Evolutionary conservation across 2,329 filamentous ascomycete genomes (phyloP), one percentile per base, ranked within the genome.

Genomic region (Fusarium irregulare): DNA sequence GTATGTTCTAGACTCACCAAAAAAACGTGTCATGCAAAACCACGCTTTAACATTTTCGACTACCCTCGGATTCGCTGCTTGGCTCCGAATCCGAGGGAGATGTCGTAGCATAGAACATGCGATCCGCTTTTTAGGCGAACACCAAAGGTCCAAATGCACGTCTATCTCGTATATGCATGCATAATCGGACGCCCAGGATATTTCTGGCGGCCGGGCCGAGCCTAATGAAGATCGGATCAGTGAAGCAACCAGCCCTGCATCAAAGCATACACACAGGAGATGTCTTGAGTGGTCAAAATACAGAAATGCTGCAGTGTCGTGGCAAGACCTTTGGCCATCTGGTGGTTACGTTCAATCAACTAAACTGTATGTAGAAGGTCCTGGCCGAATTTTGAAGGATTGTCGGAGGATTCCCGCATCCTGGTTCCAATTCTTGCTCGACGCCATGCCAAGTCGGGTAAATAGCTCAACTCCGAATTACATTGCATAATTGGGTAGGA

Each of bases 91-190:
- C 34, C 34, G 34, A 37, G 34, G 34, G 4, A n/a, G 4, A 6
- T 3, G 5, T 12, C 18, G 1, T 37, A 4, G 18, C 18, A 12
- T 0, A n/a, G 34, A 6, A 37, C 18, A 37, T 37, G 34, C 18
- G 34, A 37, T 37, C 34, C 34, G 34, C 34, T 37, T n/a, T n/a
- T 37, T 37, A 37, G 34, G 34, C 34, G 34, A 7, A 37, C 11
- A 37, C 34, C 6, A 37, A 7, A 37, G 32, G 34, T n/a, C 18
- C 11, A 34, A 18, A 27, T 13, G 21, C 32, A 51, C 7, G 18
- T 16, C 9, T 18, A 53, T 14, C 49, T 53, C 49, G 49, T 51
- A 27, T 53, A 41, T 53, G 49, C 49, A 41, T 53, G 49, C 49
- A 53, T 42, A 21, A 27, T 7, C 34, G n/a, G n/a, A 14, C 34